A percentile compares a stretch with the other conserved stretches of the same genome.
phyloP scores from a whole-genome alignment of 805 yeast genomes.

The Sugiyamaella valdiviana region DNA sequence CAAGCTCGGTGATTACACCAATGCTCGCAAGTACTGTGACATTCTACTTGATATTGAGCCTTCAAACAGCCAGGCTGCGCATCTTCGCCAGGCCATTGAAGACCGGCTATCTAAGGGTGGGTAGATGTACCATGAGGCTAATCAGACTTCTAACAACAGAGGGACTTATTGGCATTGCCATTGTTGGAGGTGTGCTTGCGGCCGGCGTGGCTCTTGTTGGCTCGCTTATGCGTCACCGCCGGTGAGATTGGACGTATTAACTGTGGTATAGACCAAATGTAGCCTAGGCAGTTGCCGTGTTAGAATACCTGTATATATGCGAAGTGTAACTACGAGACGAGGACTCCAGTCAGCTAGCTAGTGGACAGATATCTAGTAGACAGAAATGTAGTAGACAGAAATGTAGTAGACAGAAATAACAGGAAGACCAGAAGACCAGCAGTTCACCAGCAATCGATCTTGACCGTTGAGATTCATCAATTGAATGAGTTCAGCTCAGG shows the following conservation, averaged over 20 bases:
- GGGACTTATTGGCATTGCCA: conserved; percentile 81
- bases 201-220: conserved; percentile 62
- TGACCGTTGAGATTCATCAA: too few relatives aligned
- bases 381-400: too few relatives aligned
- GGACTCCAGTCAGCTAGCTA: too few relatives aligned
- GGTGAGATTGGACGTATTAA: too few relatives aligned
- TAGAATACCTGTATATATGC: not conserved
- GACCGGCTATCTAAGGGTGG: conserved; percentile 63
- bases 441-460: too few relatives aligned
- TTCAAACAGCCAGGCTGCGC: conserved; percentile 67
- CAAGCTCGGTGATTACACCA: conserved; percentile 79
- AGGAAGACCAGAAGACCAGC: too few relatives aligned
- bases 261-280: not conserved
- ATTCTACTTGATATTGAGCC: conserved; percentile 75
- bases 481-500: too few relatives aligned
- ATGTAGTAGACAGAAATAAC: too few relatives aligned
- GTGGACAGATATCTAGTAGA: too few relatives aligned
- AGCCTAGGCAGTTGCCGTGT: too few relatives aligned
- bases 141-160: conserved; percentile 37
- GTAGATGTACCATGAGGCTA: conserved; percentile 10
- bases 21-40: conserved; percentile 81
- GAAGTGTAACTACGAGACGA: too few relatives aligned
- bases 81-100: conserved; percentile 69
- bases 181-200: conserved; percentile 81
- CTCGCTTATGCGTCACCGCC: conserved; percentile 27